Evolutionary conservation across 768 basidiomycete genomes (phyloP), one percentile per base, ranked within the genome.

Genomic region (Psilocybe cubensis): DNA sequence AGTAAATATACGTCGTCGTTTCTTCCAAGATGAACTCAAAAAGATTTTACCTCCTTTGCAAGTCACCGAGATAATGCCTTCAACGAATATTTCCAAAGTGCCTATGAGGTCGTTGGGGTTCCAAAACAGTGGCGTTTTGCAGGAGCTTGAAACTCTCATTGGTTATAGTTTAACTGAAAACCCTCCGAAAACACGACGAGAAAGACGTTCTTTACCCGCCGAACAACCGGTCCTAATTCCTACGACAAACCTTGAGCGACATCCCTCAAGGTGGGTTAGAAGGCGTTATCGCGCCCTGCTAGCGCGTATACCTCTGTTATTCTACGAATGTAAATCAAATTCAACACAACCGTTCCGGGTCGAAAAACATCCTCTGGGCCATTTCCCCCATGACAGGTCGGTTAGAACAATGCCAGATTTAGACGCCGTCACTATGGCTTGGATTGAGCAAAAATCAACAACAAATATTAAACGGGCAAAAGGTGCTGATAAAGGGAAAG

Each of bases 1-100:
- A 68, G 78, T 85, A 47, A 94, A 94, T 70, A 77, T 86, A 44
- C 84, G 84, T 20, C 83, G 87, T 84, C 82, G 84, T 20, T 89
- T 79, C 65, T 91, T 85, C 70, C 72, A 68, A 14, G 62, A 59
- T 9, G 82, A 90, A 66, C 76, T 76, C 60, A 80, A 76, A 63
- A 87, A 84, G 61, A 71, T 87, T 21, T 65, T 72, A 3, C 85
- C 86, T 23, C 90, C 92, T 6, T 68, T 92, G n/a, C 76, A 85
- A 60, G 45, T 61, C 29, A 50, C 51, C 14, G 18, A 35, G 33
- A 47, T 27, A 42, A 4, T 29, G 20, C 7, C 11, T 21, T 43
- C 20, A 17, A 2, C 3, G 43, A 40, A n/a, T n/a, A n/a, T n/a
- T 29, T 29, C 17, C 3, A 18, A 46, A 40, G 29, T 12, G 40